Base-by-base conservation (phyloP, 805 yeast genomes). In the Yarrowia deformans region DNA sequence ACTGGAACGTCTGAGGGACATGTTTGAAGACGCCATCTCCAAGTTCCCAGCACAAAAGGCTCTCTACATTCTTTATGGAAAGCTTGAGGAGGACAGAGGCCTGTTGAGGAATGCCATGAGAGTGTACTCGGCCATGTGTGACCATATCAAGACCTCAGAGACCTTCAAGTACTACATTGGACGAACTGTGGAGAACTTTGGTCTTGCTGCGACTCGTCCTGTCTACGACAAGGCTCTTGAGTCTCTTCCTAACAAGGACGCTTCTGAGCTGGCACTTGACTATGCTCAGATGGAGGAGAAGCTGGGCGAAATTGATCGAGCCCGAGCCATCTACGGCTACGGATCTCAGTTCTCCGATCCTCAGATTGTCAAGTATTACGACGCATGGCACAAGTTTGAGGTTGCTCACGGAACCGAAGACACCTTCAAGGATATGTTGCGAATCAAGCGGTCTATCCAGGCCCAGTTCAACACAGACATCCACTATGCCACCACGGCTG, bases 301-400 rank as follows among this genome's bases (percentile, higher is more conserved):
- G 19, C 76, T 83, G 8, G 82, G 83, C 3, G 91, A 91, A 71
- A 75, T 80, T 18, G 80, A 77, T 5, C 79, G 97, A 63, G 92
- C 87, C 0, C 82, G 97, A 66, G 86, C 84, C 12, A 76, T 94
- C 8, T 83, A 84, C 71, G 83, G 81, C 69, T 89, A 84, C 74
- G 87, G 88, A 10, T 81, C 85, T 1, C 82, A 83, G 67, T 75
- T 79, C 69, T 74, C 78, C 29, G 77, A 80, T 63, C 83, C 81
- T 12, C 69, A 75, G 29, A 76, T 69, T 8, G 45, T 68, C 2
- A 70, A 67, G 1, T 75, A 87, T 40, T 92, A 97, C 97, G 79
- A 78, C 0, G 77, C 78, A 37, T 93, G 97, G 97, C 88, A 88
- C 68, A 75, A 80, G 12, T 91, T 93, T 76, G 98, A 93, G 75